Evolutionary conservation across 108 stramenopile species (phyloP).

Genomic region (Nitzschia sp.): DNA sequence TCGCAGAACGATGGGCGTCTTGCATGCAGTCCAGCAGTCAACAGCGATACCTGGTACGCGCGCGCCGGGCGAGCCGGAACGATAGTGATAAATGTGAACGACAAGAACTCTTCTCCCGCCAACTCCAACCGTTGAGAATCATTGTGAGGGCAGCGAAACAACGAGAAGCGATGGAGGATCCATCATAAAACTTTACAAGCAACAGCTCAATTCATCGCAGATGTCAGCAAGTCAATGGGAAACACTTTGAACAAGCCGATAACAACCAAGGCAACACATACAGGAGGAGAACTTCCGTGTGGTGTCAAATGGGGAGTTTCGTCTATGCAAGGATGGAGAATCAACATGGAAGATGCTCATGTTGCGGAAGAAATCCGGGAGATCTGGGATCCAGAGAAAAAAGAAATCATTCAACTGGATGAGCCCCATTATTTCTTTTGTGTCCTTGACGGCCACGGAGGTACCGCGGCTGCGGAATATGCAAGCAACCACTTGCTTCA

Average conservation of each 20-base stretch:
- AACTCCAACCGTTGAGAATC: no score
- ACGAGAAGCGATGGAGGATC: no score
- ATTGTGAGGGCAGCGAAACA: no score
- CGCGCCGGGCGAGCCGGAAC: no score
- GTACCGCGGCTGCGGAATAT: constrained; percentile 67
- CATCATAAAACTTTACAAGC: no score
- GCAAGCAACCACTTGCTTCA: constrained; percentile 51
- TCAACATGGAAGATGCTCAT: constrained; percentile 89
- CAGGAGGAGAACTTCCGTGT: not conserved
- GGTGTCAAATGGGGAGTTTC: constrained; percentile 62
- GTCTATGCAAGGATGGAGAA: constrained; percentile 88
- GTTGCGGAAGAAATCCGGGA: constrained; percentile 21
- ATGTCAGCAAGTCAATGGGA: no score
- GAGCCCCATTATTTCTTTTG: constrained; percentile 61
- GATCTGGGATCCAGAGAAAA: not conserved
- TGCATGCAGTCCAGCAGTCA: no score
- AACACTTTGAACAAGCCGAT: constrained; percentile 12
- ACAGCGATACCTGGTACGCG: no score
- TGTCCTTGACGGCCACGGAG: constrained; percentile 87
- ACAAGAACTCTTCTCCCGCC: no score
- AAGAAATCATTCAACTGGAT: not conserved
- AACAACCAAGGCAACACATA: constrained; percentile 5
- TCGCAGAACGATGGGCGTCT: no score
- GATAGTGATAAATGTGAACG: no score
- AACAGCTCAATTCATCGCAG: no score